Evolutionary conservation across 2,329 filamentous ascomycete species (phyloP).

Genomic region (Nigrospora sphaerica): DNA sequence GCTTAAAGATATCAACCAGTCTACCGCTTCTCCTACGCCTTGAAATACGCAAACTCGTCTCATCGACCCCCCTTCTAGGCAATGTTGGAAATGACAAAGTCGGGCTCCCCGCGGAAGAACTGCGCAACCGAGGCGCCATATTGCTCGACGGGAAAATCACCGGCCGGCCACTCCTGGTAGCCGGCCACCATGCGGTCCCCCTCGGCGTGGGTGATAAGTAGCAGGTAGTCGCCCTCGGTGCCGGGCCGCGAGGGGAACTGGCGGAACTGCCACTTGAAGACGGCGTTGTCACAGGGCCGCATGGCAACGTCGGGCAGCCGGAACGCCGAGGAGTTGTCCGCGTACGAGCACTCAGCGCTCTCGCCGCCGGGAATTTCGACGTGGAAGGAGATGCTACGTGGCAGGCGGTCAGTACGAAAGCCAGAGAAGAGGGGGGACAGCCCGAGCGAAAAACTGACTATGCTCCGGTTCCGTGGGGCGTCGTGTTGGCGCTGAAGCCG

Average conservation of each 20-base stretch:
- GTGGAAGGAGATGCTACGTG: conserved; percentile 11
- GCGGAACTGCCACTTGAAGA: conserved; percentile 16
- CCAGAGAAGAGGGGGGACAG: no score
- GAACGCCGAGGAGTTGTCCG: conserved; percentile 9
- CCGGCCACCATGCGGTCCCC: not conserved
- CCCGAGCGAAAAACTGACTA: no score
- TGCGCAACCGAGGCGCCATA: conserved; percentile 10
- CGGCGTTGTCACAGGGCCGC: conserved; percentile 11
- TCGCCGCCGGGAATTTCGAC: conserved; percentile 8
- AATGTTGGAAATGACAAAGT: conserved; percentile 12
- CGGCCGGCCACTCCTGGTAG: conserved; percentile 1
- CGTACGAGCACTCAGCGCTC: conserved; percentile 12
- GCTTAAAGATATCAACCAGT: no score
- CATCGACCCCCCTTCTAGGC: not conserved
- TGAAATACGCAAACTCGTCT: not conserved
- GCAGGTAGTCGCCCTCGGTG: conserved; percentile 12
- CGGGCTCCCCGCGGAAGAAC: conserved; percentile 12
- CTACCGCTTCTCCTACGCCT: no score
- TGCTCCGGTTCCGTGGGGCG: no score
- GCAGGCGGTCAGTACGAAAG: no score
- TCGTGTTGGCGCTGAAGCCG: no score
- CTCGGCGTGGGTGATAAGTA: conserved; percentile 12
- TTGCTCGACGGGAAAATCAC: conserved; percentile 3
- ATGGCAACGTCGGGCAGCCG: conserved; percentile 11
- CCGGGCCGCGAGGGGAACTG: conserved; percentile 16